Base-by-base conservation (phyloP, 371 early-diverging fungal genomes). In the Blakeslea trispora region DNA sequence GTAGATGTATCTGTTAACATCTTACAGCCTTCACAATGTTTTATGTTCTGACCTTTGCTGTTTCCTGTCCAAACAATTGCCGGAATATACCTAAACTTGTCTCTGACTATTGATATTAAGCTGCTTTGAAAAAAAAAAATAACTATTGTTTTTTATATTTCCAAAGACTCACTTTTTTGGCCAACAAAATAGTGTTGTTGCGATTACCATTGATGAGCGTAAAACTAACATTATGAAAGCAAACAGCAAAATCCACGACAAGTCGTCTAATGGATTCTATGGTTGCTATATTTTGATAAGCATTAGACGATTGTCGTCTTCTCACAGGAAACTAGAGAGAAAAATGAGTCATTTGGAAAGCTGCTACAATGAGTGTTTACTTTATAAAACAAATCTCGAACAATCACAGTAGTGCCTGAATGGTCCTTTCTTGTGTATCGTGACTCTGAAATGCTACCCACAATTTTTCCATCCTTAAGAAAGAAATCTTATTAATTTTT, bases 351-450 rank as follows among this genome's bases (percentile, higher is more conserved):
- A 40, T 37, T 35, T 10, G 44, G 8, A 45, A 19, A n/a, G 28
- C 23, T 23, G 6, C 17, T 34, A 51, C 28, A 19, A 13, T 21
- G 8, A 8, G 10, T 6, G 9, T 28, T 46, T 73, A 86, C 89
- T 69, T 86, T 88, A 73, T 81, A 85, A 49, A 90, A 90, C n/a
- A 90, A 53, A 64, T 87, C 86, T 8, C 77, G 73, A 11, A 84
- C 77, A 17, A 74, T 65, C 0, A 88, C 80, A 5, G 76, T 80
- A 6, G 90, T 88, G 21, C 90, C 90, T 48, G 81, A 66, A 23
- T 54, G 65, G 45, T 23, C 49, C 44, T 72, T 68, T 34, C 66
- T 32, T 5, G 43, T 73, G n/a, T 68, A 48, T 13, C 60, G 66
- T 17, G 67, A 55, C 11, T 70, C 66, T 23, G 59, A 49, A 45